phyloP scores from a whole-genome alignment of 352 stramenopile species.

The Pythium apleroticum region DNA sequence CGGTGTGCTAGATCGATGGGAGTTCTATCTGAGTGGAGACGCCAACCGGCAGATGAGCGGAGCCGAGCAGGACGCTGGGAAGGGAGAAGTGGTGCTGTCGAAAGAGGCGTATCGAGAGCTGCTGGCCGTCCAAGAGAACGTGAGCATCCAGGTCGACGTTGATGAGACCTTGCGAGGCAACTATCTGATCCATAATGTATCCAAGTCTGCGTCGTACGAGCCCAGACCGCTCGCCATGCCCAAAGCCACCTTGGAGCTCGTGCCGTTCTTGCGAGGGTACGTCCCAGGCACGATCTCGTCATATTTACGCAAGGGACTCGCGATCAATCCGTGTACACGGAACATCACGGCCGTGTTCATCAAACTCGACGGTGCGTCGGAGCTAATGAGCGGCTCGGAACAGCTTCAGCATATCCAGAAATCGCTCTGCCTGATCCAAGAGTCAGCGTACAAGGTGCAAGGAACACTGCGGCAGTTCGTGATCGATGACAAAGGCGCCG shows the following conservation, averaged over 20 bases:
- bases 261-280: slow-evolving; percentile 62
- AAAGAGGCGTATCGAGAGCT: slow-evolving; percentile 48
- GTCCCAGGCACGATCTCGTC: slow-evolving; percentile 71
- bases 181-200: slow-evolving; percentile 39
- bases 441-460: slow-evolving; percentile 78
- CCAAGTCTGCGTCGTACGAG: slow-evolving; percentile 16
- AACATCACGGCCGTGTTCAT: slow-evolving; percentile 77
- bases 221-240: slow-evolving; percentile 17
- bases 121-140: slow-evolving; percentile 24
- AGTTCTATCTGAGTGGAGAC: slow-evolving; percentile 85
- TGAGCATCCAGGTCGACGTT: slow-evolving; percentile 28
- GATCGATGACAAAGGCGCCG: slow-evolving; percentile 84
- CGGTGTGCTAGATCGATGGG: slow-evolving; percentile 79
- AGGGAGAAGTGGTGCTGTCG: slow-evolving; percentile 75
- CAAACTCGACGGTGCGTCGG: slow-evolving; percentile 56
- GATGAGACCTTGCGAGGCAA: slow-evolving; percentile 41
- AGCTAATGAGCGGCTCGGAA: slow-evolving; percentile 35
- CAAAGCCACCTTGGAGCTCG: slow-evolving; percentile 37
- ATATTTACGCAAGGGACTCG: slow-evolving; percentile 60
- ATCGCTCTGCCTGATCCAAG: slow-evolving; percentile 65
- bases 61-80: slow-evolving; percentile 64
- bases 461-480: slow-evolving; percentile 83
- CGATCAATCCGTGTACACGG: slow-evolving; percentile 61
- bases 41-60: slow-evolving; percentile 81
- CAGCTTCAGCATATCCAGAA: slow-evolving; percentile 64